phyloP scores from a whole-genome alignment of 2,329 filamentous ascomycete genomes.

The Xylariaceae sp. region DNA sequence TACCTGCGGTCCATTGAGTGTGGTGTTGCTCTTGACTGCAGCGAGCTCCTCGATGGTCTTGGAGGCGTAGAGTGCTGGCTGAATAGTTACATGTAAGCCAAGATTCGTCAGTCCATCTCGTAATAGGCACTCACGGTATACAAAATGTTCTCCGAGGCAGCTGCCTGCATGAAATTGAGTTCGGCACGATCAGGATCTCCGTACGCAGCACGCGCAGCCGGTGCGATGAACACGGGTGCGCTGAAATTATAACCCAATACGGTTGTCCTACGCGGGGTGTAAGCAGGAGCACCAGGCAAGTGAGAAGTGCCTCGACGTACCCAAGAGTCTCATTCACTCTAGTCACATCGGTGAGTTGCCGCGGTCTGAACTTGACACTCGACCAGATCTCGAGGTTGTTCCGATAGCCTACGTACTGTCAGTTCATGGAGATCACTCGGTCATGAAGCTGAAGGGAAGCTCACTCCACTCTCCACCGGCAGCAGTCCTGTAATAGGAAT shows the following conservation, averaged over 20 bases:
- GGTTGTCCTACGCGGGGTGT: slow-evolving; percentile 32
- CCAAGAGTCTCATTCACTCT: slow-evolving; percentile 30
- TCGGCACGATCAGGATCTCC: slow-evolving; percentile 41
- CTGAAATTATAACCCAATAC: slow-evolving; percentile 51
- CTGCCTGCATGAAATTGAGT: slow-evolving; percentile 45
- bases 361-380: slow-evolving; percentile 44
- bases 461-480: slow-evolving; percentile 48
- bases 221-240: slow-evolving; percentile 51
- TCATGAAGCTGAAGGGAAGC: background rate
- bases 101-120: background rate
- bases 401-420: slow-evolving; percentile 33
- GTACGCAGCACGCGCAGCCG: slow-evolving; percentile 41
- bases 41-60: slow-evolving; percentile 34
- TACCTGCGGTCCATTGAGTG: slow-evolving; percentile 21
- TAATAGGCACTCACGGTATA: slow-evolving; percentile 36
- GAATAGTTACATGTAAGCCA: too few species aligned
- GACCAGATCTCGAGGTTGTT: slow-evolving; percentile 51
- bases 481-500: slow-evolving; percentile 52
- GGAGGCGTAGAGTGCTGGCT: background rate
- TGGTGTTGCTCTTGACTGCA: slow-evolving; percentile 28
- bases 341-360: slow-evolving; percentile 44
- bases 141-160: slow-evolving; percentile 42
- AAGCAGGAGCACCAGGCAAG: slow-evolving; percentile 6
- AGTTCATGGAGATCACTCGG: too few species aligned
- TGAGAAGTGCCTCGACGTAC: slow-evolving; percentile 13